phyloP scores from a whole-genome alignment of 495 filamentous ascomycete genomes.

The Cercophora samala region DNA sequence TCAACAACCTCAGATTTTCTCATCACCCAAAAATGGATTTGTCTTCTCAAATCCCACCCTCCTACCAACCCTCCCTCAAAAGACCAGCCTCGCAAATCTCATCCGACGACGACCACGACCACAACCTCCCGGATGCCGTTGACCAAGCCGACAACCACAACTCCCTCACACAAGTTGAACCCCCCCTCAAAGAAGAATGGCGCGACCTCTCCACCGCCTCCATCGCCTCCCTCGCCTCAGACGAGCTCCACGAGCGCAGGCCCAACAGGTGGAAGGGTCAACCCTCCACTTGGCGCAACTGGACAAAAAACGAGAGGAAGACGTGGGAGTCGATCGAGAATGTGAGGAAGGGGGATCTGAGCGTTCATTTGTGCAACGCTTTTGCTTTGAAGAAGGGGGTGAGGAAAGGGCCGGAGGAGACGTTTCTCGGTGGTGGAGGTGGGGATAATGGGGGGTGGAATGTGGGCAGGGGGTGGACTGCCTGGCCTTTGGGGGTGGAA shows the following conservation, averaged over 20 bases:
- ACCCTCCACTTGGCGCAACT: slow-evolving; percentile 55
- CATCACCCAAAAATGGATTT: not conserved
- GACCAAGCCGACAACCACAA: not conserved
- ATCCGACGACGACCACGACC: not conserved
- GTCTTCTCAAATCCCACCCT: not conserved
- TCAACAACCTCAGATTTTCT: too few relatives aligned
- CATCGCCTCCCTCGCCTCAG: not conserved
- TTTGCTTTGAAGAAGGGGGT: slow-evolving; percentile 55
- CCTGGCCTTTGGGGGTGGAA: not conserved
- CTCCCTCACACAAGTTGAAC: not conserved
- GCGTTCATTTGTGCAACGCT: slow-evolving; percentile 72
- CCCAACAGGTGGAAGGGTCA: slow-evolving; percentile 55
- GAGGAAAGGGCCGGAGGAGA: slow-evolving; percentile 22
- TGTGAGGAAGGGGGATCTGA: slow-evolving; percentile 58
- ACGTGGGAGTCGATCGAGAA: slow-evolving; percentile 57
- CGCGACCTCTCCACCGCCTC: not conserved
- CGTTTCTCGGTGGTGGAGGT: not conserved
- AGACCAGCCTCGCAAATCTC: not conserved
- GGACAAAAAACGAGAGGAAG: slow-evolving; percentile 57
- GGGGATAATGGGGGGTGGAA: slow-evolving; percentile 13
- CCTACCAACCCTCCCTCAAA: not conserved
- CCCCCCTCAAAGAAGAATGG: not conserved
- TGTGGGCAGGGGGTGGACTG: not conserved
- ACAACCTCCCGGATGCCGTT: not conserved
- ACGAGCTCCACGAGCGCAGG: slow-evolving; percentile 37